Conservation (phyloP, 108 stramenopile genomes). For the Fragilariopsis cylindrus region DNA sequence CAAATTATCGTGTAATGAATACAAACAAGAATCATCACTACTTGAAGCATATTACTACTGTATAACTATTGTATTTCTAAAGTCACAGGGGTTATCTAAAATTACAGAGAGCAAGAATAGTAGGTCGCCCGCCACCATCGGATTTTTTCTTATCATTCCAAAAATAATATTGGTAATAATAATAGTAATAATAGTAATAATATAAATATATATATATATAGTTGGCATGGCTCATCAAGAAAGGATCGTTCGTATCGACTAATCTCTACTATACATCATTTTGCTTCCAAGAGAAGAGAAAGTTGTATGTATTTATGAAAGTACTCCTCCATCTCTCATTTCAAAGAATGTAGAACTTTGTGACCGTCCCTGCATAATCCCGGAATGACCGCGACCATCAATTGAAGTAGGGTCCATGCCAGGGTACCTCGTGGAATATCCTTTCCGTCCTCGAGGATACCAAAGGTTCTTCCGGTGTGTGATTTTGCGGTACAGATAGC, state of each 20-base stretch:
- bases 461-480: slow-evolving; percentile 22
- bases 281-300: neutral
- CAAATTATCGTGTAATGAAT: too few relatives aligned
- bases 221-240: neutral
- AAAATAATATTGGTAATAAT: too few relatives aligned
- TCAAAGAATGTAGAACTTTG: slow-evolving; percentile 18
- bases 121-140: too few relatives aligned
- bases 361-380: slow-evolving; percentile 37
- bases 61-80: too few relatives aligned
- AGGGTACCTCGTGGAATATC: slow-evolving; percentile 17
- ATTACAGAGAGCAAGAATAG: too few relatives aligned
- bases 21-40: too few relatives aligned
- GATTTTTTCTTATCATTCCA: too few relatives aligned
- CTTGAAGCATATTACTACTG: too few relatives aligned
- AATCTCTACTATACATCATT: slow-evolving; percentile 9
- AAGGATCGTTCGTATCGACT: neutral
- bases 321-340: slow-evolving; percentile 13
- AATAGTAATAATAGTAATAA: too few relatives aligned
- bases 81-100: too few relatives aligned
- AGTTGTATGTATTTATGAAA: slow-evolving; percentile 7
- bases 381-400: slow-evolving; percentile 32
- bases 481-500: slow-evolving; percentile 38
- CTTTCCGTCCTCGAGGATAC: slow-evolving; percentile 32
- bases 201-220: neutral
- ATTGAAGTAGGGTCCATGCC: slow-evolving; percentile 16